Evolutionary conservation across 108 stramenopile species (phyloP), one percentile per base, ranked within the genome.

Genomic region (Nitzschia sp.): DNA sequence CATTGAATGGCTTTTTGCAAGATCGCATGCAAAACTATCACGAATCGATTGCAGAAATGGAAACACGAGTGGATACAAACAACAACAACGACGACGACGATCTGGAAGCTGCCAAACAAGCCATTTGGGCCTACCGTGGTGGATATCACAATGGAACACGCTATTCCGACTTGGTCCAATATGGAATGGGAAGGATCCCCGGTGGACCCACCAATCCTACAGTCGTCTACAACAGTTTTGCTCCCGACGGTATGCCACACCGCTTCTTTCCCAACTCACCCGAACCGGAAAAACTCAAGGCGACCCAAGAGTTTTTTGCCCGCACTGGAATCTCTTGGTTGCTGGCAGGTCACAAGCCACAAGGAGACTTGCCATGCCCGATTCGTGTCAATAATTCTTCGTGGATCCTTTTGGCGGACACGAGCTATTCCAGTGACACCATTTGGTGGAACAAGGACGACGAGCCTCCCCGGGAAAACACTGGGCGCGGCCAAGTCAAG

Each of bases 151-250:
- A 57, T 48, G 68, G 72, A 64, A 78, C 61, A 53, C 57, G 40
- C 40, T 84, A 77, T 65, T 83, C 83, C 10, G 71, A 75, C 38
- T 63, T 89, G 50, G 67, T 87, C 19, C 88, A 89, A 63, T 89
- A 89, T 74, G 91, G 91, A 20, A 92, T 92, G 91, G 84, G 86
- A 20, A 86, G 80, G 73, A 67, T 79, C 24, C 80, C 91, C n/a
- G 76, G 76, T 65, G 66, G 67, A 25, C 17, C 56, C 48, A 80
- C 63, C 58, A 90, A 86, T 72, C 82, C 86, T 10, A 85, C 88
- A 3, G 82, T 88, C 29, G 80, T 93, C 7, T 93, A 93, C 65
- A 82, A 79, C 24, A 75, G 77, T 46, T 93, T 89, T 81, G 75
- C 79, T 20, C 55, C 67, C 3, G 66, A 80, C 57, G 91, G 88